phyloP scores from a whole-genome alignment of 2,329 filamentous ascomycete genomes.

The Penicillium sp. region DNA sequence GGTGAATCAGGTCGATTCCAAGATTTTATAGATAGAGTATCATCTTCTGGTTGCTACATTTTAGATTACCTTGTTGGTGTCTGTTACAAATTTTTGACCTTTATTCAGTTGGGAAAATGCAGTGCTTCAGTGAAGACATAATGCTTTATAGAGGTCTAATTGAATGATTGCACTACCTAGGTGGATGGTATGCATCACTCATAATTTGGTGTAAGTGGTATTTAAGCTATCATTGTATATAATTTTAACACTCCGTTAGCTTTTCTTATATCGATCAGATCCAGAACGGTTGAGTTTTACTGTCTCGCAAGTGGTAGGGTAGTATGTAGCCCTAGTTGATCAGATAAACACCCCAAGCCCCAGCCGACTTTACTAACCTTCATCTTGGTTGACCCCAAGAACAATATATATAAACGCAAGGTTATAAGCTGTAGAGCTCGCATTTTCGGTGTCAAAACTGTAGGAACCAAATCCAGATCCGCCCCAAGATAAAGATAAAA shows the following conservation, averaged over 20 bases:
- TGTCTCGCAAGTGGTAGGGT: neutral
- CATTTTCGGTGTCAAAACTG: neutral
- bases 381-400: neutral
- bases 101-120: neutral
- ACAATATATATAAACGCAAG: neutral
- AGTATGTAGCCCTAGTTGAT: neutral
- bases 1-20: constrained; percentile 22
- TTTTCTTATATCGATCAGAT: neutral
- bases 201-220: neutral
- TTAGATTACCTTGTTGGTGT: neutral
- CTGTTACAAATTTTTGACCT: neutral
- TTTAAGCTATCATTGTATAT: neutral
- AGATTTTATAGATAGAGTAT: neutral
- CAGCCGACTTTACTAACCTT: neutral
- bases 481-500: neutral
- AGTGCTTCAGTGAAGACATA: neutral
- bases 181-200: too few species aligned
- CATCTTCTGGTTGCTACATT: neutral
- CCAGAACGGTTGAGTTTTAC: neutral
- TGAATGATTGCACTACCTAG: neutral
- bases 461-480: too few species aligned
- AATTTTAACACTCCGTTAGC: too few species aligned
- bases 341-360: neutral
- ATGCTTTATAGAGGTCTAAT: neutral
- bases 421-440: neutral